Base-by-base conservation (phyloP, 2,329 filamentous ascomycete genomes). In the Aspergillus unguis region DNA sequence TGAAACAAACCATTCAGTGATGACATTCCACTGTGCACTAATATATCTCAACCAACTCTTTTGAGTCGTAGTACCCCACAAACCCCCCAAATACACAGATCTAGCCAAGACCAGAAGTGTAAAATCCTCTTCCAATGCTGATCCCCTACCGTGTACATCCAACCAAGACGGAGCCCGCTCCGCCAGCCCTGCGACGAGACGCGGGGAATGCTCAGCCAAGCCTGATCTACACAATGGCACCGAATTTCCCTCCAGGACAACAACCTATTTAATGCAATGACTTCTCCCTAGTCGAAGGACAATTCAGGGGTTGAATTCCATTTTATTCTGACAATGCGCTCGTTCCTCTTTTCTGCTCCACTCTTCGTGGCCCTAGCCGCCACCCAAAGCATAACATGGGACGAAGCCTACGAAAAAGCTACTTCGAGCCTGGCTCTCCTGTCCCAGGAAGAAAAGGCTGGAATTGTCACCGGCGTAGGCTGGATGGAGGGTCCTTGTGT, bases 401-500 rank as follows among this genome's bases (percentile, higher is more conserved):
- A 57, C 23, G 43, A 43, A 26, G 55, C 55, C 5, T 57, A 57
- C 26, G 3, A 38, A n/a, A 46, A 46, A 29, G 62, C 62, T 1
- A 28, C 53, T 26, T 29, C 36, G 3, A 58, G 55, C 2, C 53
- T 64, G 2, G 1, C 42, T 0, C 53, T 52, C 27, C 54, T 64
- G 17, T 58, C 35, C 7, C 55, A 58, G 26, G 50, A 51, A 3
- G 62, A 68, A 37, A 68, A 68, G 31, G 62, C 63, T 4, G 65
- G 65, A 6, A 55, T 68, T 26, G 65, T 63, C 6, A 65, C 65
- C 3, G 65, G 65, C 1, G 56, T 67, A 17, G 62, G 55, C 6
- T 68, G 65, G 65, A 44, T 56, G 31, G 58, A 56, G 26, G 65
- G 66, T 1, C 64, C 66, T 3, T 69, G 66, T 40, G 66, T 69